Evolutionary conservation across 805 yeast species (phyloP), one percentile per base, ranked within the genome.

Genomic region (Tetrapisispora taiwanensis): DNA sequence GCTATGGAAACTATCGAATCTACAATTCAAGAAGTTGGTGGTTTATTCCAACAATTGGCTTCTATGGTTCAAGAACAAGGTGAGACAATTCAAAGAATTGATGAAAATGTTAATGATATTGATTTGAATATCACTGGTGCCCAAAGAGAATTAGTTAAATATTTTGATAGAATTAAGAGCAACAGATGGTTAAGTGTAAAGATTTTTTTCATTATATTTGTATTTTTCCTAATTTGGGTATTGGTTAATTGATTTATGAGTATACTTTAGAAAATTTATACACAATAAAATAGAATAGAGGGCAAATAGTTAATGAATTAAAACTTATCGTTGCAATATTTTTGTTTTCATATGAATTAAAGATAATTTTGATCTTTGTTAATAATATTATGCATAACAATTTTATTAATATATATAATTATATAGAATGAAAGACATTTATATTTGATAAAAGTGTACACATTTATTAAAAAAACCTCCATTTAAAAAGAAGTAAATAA

Each of bases 41-140:
- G 84, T 41, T 72, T 92, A 48, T 92, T 92, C 68, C 90, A 85
- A 55, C 98, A 92, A 65, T 72, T 92, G 54, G 95, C 97, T 5
- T 83, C 95, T 1, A 90, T 92, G 97, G 97, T 92, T 7, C 88
- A 85, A 49, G 97, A 92, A 63, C 98, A 92, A 66, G 90, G 97
- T 34, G 98, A 92, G 55, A 84, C 84, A 14, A 90, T 92, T 46
- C 97, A 90, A 63, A 72, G 97, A 58, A 92, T 92, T 50, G 98
- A 92, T 65, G 85, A 80, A 45, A 89, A 92, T 59, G 95, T 95
- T 7, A 96, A 89, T 53, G 97, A 92, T 57, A 87, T 90, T 43
- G 79, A 86, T 55, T 62, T 90, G 59, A 92, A 89, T 61, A 89
- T 92, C 14, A 68, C 75, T 24, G 97, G 97, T 1, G 98, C 98